Evolutionary conservation across 176 grass and related monocot genomes (phyloP).

Genomic region (Lolium rigidum): DNA sequence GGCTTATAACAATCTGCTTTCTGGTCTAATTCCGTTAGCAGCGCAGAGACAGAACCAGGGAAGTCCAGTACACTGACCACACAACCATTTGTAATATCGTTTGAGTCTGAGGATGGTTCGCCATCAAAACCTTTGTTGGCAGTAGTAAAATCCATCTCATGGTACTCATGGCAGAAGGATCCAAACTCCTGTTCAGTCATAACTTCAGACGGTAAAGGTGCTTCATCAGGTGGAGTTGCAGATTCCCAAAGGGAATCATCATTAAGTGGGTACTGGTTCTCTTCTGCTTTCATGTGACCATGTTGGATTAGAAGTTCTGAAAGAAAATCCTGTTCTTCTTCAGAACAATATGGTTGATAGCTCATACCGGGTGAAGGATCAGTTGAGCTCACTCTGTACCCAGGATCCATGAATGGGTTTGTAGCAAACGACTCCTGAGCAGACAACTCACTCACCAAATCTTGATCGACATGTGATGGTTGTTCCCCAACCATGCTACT

Average conservation of each 20-base stretch:
- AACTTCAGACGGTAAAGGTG: conserved; percentile 51
- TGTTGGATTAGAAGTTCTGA: conserved; percentile 52
- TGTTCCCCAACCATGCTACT: conserved; percentile 33
- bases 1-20: conserved; percentile 32
- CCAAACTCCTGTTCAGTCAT: conserved; percentile 62
- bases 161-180: conserved; percentile 56
- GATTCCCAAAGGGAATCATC: conserved; percentile 71
- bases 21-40: conserved; percentile 30
- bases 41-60: conserved; percentile 6
- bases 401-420: conserved; percentile 56
- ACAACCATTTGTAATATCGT: conserved; percentile 37
- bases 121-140: conserved; percentile 28
- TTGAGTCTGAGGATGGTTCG: conserved; percentile 52
- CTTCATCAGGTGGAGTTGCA: conserved; percentile 67
- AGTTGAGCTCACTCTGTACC: conserved; percentile 28
- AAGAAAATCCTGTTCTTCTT: conserved; percentile 60
- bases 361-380: conserved; percentile 31
- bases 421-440: conserved; percentile 54
- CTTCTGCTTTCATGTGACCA: conserved; percentile 39
- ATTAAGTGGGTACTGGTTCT: conserved; percentile 36
- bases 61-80: conserved; percentile 32
- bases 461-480: conserved; percentile 37
- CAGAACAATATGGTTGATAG: conserved; percentile 42
- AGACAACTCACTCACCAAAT: conserved; percentile 23
- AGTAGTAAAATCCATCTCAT: conserved; percentile 48